Evolutionary conservation across 2,329 filamentous ascomycete species (phyloP), one percentile per base, ranked within the genome.

Genomic region (Geoglossum cookeanum): DNA sequence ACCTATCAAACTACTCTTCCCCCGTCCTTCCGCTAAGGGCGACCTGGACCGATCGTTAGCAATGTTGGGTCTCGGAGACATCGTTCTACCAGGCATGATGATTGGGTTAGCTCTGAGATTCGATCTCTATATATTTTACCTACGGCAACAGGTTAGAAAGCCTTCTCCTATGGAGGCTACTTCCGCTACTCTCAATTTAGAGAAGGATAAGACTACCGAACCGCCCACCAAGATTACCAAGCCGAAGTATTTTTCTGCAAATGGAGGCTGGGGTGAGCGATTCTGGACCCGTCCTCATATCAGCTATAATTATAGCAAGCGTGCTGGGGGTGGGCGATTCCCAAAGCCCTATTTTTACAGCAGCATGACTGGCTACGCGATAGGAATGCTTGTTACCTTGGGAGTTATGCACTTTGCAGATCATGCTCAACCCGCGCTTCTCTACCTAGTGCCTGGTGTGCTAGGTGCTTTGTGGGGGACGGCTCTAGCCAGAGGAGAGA

Each of bases 11-110:
- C 78, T 98, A 6, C 77, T 92, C 4, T 94, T 95, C 61, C 83
- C 85, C 1, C 77, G 78, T n/a, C 81, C 83, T 5, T 68, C 73
- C 2, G 66, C 69, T 37, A 68, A 74, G n/a, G 68, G 68, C 5
- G 71, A 71, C 11, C 66, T 71, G 6, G 64, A 68, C 44, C 63
- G 64, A 59, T 68, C 73, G 30, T 65, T 77, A 62, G 78, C 87
- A 56, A 94, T 97, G 78, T 81, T 98, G 6, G 91, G 91, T 0
- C 76, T 97, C 0, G 91, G 91, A n/a, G 91, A 98, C 66, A 86
- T 98, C 58, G 86, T 95, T 1, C 75, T 98, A 3, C 91, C 91
- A 0, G 92, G 91, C 7, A 88, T 97, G 65, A 83, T 96, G 71
- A 84, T 97, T 60, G 87, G 80, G 1, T 77, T 96, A 47, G 87